Conservation (phyloP, 768 basidiomycete genomes). For the Myochromella boudieri region DNA sequence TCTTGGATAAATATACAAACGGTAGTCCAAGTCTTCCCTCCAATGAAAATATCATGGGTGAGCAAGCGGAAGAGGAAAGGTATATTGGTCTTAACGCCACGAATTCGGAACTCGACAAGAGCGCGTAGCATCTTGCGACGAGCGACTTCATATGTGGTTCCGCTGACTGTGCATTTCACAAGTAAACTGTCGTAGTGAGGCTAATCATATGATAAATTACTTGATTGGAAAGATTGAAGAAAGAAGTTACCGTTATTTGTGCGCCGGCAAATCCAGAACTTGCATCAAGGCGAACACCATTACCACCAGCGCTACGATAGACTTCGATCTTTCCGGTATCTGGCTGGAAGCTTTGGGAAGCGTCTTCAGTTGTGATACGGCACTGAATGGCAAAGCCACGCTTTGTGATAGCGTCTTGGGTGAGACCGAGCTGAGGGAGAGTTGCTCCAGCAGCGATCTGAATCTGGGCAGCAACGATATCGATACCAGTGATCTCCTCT, state of each 20-base stretch:
- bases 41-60: conserved; percentile 95
- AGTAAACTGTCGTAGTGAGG: conserved; percentile 98
- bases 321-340: conserved; percentile 99
- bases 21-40: conserved; percentile 98
- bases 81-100: conserved; percentile 99
- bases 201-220: conserved; percentile 37
- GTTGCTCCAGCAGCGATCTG: conserved; percentile 99
- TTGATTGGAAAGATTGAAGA: background rate
- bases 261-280: conserved; percentile 98
- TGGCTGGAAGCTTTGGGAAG: conserved; percentile 90
- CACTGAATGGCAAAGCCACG: conserved; percentile 98
- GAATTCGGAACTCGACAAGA: conserved; percentile 99
- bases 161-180: conserved; percentile 94
- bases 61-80: conserved; percentile 98
- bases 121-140: conserved; percentile 99
- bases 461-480: conserved; percentile 98
- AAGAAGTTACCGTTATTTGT: conserved; percentile 80
- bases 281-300: conserved; percentile 95
- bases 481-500: conserved; percentile 99
- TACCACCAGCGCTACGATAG: conserved; percentile 97
- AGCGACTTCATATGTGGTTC: conserved; percentile 98
- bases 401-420: conserved; percentile 93
- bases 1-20: conserved; percentile 11
- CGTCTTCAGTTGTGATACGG: conserved; percentile 97
- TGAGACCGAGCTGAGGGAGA: conserved; percentile 90